Percentiles rank a stretch among this genome's conserved stretches.
phyloP scores from a whole-genome alignment of 2,329 filamentous ascomycete species.

The Colletotrichum tropicale region DNA sequence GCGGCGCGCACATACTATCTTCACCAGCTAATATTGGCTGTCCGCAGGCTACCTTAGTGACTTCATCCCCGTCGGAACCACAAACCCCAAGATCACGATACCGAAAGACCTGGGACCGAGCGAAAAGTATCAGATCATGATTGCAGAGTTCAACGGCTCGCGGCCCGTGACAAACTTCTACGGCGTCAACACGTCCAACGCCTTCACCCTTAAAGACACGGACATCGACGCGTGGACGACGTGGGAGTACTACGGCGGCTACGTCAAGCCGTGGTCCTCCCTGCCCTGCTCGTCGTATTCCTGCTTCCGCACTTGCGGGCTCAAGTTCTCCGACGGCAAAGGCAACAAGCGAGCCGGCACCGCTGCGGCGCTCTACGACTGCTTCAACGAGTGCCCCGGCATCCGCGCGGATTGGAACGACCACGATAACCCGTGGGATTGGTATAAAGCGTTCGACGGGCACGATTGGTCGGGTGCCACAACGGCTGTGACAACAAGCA shows the following conservation, averaged over 20 bases:
- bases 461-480: not conserved
- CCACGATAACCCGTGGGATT: not conserved
- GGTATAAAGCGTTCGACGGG: not conserved
- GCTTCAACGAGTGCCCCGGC: not conserved
- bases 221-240: not conserved
- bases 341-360: constrained; percentile 1
- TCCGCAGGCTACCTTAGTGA: not conserved
- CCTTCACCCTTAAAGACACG: not conserved
- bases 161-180: not conserved
- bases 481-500: not conserved
- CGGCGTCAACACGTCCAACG: not conserved
- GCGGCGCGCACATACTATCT: not conserved
- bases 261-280: not conserved
- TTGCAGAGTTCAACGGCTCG: not conserved
- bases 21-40: not conserved
- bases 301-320: constrained; percentile 4
- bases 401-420: constrained; percentile 5
- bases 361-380: not conserved
- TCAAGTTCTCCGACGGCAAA: not conserved
- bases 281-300: not conserved
- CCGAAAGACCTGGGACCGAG: not conserved
- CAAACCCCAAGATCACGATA: not conserved
- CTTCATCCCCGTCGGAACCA: not conserved
- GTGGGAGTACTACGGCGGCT: not conserved
- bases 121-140: not conserved